Base-by-base conservation (phyloP, 2,329 filamentous ascomycete genomes). In the Fusarium napiforme region DNA sequence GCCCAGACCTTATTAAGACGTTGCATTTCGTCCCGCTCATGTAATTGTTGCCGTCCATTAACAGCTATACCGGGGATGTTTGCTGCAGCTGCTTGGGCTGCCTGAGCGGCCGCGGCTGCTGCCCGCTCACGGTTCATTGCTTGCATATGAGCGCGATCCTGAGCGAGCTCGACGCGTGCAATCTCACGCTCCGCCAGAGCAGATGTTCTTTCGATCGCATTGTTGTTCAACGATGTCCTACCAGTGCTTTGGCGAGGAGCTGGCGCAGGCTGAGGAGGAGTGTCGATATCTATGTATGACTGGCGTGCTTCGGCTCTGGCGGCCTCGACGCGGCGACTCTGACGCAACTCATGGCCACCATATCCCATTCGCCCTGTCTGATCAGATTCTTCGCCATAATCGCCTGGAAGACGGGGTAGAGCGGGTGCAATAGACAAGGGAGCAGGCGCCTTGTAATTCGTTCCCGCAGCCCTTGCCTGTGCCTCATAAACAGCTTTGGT, bases 1-100 rank as follows among this genome's bases (percentile, higher is more conserved):
- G 82, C 84, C 88, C 88, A 90, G 2, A 90, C 84, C 67, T 85
- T 85, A 71, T 90, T 88, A 28, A 90, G 82, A 4, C 87, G 84
- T 59, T 85, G 84, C 69, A 89, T 83, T 28, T 88, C 82, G 21
- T 84, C 83, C 4, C 82, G 85, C 63, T 89, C 85, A 65, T 84
- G 82, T 67, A 89, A 85, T 16, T 76, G 69, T 53, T 77, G 63
- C 55, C 79, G 78, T 34, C 81, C 78, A 50, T 81, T 80, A 8
- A 66, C 69, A 26, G 56, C 61, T 52, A 67, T 40, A 21, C 74
- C 62, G 15, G 77, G 67, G 12, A 78, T 74, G 7, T 78, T 77
- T 3, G 78, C 78, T 11, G 77, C 80, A 7, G 79, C 79, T 9
- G 77, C 79, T 15, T 76, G 76, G 32, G 80, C 78, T 39, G 80